Conservation (phyloP, 768 basidiomycete species). For the Russula sp. region DNA sequence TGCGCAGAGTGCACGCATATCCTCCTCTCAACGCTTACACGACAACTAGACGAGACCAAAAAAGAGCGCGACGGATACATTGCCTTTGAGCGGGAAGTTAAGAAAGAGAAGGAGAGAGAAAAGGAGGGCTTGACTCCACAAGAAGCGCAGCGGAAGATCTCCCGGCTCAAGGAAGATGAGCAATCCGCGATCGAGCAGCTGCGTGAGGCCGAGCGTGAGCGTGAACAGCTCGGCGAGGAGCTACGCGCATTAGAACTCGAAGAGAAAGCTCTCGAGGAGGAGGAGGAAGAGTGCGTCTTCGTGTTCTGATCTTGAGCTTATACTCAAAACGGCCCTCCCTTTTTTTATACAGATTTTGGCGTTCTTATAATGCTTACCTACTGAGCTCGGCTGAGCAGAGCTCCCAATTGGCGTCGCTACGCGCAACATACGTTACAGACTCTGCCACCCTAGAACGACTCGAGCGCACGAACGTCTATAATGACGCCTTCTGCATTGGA, state of each 20-base stretch:
- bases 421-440: constrained; percentile 74
- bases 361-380: constrained; percentile 64
- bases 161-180: constrained; percentile 63
- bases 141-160: constrained; percentile 66
- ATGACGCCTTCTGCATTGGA: constrained; percentile 92
- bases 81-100: constrained; percentile 83
- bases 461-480: constrained; percentile 90
- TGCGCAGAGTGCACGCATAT: constrained; percentile 92
- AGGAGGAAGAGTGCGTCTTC: constrained; percentile 70
- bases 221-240: constrained; percentile 68
- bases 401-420: constrained; percentile 61
- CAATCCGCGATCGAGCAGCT: constrained; percentile 64
- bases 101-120: constrained; percentile 73
- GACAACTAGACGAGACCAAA: constrained; percentile 82
- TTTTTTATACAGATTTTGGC: constrained; percentile 62
- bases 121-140: constrained; percentile 51
- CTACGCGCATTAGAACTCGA: constrained; percentile 62
- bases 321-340: background rate
- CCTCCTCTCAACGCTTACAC: constrained; percentile 64
- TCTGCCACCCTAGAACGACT: constrained; percentile 73
- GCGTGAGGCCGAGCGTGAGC: constrained; percentile 67
- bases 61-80: constrained; percentile 90
- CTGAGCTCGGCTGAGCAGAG: constrained; percentile 56
- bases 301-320: background rate
- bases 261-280: constrained; percentile 68